Percentiles rank a stretch among this genome's conserved stretches.
These are phyloP conservation scores for Aquanectria penicillioides DNA, from an alignment of 2,329 filamentous ascomycete species.

Conservation along the genomic window DNA sequence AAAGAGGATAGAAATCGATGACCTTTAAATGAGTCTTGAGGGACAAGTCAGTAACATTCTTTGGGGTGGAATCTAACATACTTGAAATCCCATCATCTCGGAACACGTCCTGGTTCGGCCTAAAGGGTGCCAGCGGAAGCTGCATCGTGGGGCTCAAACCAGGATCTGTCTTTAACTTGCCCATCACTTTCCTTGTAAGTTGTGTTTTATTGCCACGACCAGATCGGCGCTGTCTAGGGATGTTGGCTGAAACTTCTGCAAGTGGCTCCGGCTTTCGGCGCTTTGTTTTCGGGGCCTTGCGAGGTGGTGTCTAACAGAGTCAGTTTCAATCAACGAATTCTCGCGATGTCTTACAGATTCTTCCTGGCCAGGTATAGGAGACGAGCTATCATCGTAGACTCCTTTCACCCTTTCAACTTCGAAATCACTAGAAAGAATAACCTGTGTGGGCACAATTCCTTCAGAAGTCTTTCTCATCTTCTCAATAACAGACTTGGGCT, in stretches of 20 bases:
- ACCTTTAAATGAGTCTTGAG: conserved; percentile 37
- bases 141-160: conserved; percentile 21
- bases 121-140: conserved; percentile 31
- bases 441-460: conserved; percentile 70
- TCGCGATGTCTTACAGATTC: conserved; percentile 54
- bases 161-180: conserved; percentile 26
- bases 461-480: conserved; percentile 73
- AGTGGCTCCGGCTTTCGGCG: conserved; percentile 47
- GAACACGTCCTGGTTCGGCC: conserved; percentile 44
- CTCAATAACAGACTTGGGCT: conserved; percentile 75
- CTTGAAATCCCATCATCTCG: conserved; percentile 41
- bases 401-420: conserved; percentile 62
- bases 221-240: conserved; percentile 42
- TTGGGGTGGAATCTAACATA: conserved; percentile 24
- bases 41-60: conserved; percentile 28
- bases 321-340: neutral
- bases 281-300: conserved; percentile 43
- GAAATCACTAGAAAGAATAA: conserved; percentile 67
- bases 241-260: conserved; percentile 48
- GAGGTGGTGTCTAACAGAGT: conserved; percentile 40
- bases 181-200: conserved; percentile 29
- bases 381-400: conserved; percentile 70
- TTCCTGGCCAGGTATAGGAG: conserved; percentile 52
- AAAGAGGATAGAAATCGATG: conserved; percentile 34
- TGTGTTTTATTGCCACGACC: conserved; percentile 31